Evolutionary conservation across 176 grass and related monocot species (phyloP).

Genomic region (Ensete ventricosum): DNA sequence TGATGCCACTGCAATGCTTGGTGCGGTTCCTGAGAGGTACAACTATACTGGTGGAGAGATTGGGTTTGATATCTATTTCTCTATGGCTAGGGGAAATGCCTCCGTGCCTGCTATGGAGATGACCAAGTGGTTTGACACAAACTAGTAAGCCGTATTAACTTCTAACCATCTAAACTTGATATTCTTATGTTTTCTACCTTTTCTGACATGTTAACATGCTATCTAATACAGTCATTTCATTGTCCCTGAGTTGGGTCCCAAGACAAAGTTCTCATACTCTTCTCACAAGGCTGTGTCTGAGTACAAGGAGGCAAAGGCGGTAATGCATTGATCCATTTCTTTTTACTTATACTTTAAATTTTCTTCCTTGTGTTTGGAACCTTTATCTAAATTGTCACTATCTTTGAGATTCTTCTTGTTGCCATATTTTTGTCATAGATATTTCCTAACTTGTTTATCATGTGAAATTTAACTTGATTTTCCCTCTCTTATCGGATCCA

Average conservation of each 20-base stretch:
- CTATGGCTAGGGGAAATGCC: constrained; percentile 90
- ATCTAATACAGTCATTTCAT: background rate
- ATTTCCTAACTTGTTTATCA: too few species aligned
- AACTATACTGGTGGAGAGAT: constrained; percentile 77
- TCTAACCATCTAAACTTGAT: background rate
- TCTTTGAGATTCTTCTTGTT: too few species aligned
- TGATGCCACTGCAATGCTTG: constrained; percentile 78
- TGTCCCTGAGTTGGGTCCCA: background rate
- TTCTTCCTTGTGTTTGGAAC: background rate
- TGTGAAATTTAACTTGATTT: too few species aligned
- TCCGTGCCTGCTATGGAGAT: constrained; percentile 97
- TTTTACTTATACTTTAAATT: background rate
- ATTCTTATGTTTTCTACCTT: background rate
- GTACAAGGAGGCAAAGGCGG: background rate
- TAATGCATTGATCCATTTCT: background rate
- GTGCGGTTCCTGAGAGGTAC: constrained; percentile 73
- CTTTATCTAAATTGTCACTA: background rate
- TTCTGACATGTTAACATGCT: background rate
- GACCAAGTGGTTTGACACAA: constrained; percentile 99
- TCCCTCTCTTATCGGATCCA: too few species aligned
- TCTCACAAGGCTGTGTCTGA: constrained; percentile 1
- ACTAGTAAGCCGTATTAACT: constrained; percentile 55
- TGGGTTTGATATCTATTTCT: constrained; percentile 70
- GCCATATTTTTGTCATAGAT: too few species aligned
- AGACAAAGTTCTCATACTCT: background rate